A percentile compares a stretch with the other conserved stretches of the same genome.
Conservation (phyloP, 2,329 filamentous ascomycete species). For the Penicillium occitanis region DNA sequence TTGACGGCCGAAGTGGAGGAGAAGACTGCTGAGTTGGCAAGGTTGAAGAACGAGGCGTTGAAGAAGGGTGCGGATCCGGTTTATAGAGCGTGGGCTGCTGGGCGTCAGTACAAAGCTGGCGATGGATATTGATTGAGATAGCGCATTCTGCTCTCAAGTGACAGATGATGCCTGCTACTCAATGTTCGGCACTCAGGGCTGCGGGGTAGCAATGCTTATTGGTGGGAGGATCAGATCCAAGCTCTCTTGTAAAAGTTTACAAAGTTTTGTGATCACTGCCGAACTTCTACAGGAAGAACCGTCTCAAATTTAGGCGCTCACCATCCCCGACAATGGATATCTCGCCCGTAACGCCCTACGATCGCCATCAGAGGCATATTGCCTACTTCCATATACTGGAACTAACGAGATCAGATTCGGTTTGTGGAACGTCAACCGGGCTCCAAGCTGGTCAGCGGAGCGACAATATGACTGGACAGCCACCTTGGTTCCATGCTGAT, state of each 20-base stretch:
- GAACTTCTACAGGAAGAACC: neutral
- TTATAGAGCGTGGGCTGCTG: constrained; percentile 13
- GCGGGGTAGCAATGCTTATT: neutral
- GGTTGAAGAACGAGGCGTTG: constrained; percentile 17
- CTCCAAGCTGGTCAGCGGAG: neutral
- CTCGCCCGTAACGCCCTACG: neutral
- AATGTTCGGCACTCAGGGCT: neutral
- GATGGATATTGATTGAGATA: constrained; percentile 8
- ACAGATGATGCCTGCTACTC: neutral
- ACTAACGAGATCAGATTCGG: neutral
- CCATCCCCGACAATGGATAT: neutral
- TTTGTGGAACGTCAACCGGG: neutral
- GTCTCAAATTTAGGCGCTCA: neutral
- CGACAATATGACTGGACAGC: neutral
- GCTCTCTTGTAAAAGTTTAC: neutral
- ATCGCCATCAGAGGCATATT: neutral
- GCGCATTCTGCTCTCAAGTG: neutral
- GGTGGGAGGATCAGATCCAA: neutral
- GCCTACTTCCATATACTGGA: neutral
- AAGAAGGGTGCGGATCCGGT: constrained; percentile 12
- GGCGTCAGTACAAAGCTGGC: constrained; percentile 5
- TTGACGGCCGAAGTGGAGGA: constrained; percentile 15
- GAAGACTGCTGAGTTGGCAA: constrained; percentile 16
- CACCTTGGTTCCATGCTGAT: neutral
- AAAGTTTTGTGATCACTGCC: too few species aligned